These are phyloP conservation scores for Chloroidium sp. DNA, from an alignment of 163 green algal genomes.

Conservation along the genomic window DNA sequence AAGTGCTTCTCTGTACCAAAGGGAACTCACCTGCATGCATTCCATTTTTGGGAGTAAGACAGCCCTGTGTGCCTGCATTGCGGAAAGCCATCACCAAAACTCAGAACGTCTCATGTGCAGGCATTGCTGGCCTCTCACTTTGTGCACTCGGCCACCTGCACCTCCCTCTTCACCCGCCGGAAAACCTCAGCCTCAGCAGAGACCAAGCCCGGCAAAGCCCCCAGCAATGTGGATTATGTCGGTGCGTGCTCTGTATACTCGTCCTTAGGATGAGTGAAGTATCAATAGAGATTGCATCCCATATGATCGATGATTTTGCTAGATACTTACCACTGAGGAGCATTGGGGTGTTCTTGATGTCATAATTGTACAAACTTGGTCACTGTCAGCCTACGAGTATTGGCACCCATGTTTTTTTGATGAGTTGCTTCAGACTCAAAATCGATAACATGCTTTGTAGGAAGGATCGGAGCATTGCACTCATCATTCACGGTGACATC, in stretches of 20 bases:
- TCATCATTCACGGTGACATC: no score
- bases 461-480: no score
- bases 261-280: not conserved
- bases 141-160: constrained; percentile 26
- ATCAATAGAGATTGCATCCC: no score
- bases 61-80: not conserved
- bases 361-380: no score
- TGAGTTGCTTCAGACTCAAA: no score
- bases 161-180: constrained; percentile 27
- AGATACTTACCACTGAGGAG: no score
- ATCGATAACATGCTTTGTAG: no score
- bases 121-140: constrained; percentile 33
- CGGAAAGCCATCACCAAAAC: not conserved
- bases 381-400: no score
- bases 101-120: constrained; percentile 7
- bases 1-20: not conserved
- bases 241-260: constrained; percentile 19
- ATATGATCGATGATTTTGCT: not conserved
- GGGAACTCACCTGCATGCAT: no score
- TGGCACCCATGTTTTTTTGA: no score
- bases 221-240: constrained; percentile 71
- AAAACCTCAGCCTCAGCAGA: constrained; percentile 22
- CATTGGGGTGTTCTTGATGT: no score
- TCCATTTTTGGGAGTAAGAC: no score
- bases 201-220: constrained; percentile 43